phyloP scores from a whole-genome alignment of 306 rosid genomes.

The Pueraria montana region DNA sequence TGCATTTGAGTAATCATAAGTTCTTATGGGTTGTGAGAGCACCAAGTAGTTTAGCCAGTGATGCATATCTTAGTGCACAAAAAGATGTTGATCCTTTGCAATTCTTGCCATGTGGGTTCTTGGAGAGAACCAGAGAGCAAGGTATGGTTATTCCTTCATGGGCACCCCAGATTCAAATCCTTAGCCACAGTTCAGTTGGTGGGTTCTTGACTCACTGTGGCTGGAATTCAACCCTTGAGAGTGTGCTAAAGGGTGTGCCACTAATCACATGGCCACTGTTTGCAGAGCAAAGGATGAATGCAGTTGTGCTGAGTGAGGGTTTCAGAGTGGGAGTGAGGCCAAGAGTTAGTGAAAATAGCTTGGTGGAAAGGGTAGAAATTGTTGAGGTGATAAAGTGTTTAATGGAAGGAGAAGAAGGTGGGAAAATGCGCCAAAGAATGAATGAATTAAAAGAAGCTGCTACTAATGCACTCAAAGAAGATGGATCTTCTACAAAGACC shows the following conservation, averaged over 20 bases:
- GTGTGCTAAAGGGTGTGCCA: slow-evolving; percentile 20
- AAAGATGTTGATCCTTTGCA: slow-evolving; percentile 2
- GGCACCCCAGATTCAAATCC: slow-evolving; percentile 42
- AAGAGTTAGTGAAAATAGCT: background rate
- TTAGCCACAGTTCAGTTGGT: slow-evolving; percentile 31
- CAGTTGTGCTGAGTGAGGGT: slow-evolving; percentile 9
- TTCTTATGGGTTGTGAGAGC: slow-evolving; percentile 14
- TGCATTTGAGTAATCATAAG: slow-evolving; percentile 10
- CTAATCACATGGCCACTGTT: slow-evolving; percentile 43
- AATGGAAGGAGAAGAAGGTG: slow-evolving; percentile 28
- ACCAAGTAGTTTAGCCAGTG: slow-evolving; percentile 14
- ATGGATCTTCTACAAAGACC: slow-evolving; percentile 39
- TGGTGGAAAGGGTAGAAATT: slow-evolving; percentile 23
- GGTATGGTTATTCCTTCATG: slow-evolving; percentile 39
- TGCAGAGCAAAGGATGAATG: slow-evolving; percentile 40
- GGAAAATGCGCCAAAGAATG: background rate
- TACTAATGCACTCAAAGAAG: slow-evolving; percentile 11
- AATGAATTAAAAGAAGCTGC: slow-evolving; percentile 17
- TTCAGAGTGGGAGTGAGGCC: slow-evolving; percentile 38
- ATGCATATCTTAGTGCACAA: background rate
- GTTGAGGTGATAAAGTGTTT: slow-evolving; percentile 21
- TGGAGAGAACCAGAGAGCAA: slow-evolving; percentile 41
- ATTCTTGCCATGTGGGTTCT: slow-evolving; percentile 18
- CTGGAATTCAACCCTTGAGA: slow-evolving; percentile 28
- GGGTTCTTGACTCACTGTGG: slow-evolving; percentile 44